These are phyloP conservation scores for Quillaja saponaria DNA, from an alignment of 306 rosid genomes.

Conservation along the genomic window DNA sequence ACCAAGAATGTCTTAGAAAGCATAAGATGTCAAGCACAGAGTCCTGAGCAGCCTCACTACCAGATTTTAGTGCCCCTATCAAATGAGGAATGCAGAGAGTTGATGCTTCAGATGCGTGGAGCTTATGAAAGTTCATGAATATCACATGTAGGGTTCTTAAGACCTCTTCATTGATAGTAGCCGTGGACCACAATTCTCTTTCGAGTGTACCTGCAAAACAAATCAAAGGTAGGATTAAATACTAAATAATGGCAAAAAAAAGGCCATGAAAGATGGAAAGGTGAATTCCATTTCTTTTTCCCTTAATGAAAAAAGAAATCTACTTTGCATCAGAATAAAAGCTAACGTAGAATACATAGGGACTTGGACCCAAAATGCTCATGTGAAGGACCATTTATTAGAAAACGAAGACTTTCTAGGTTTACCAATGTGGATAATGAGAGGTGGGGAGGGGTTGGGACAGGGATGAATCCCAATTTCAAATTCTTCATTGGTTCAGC, in stretches of 20 bases:
- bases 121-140: slow-evolving; percentile 88
- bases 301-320: too few relatives aligned
- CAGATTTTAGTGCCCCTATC: slow-evolving; percentile 88
- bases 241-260: background rate
- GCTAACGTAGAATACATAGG: too few relatives aligned
- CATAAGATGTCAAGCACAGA: slow-evolving; percentile 79
- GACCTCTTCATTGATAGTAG: slow-evolving; percentile 90
- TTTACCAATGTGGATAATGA: too few relatives aligned
- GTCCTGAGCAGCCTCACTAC: slow-evolving; percentile 85
- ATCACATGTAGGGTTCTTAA: slow-evolving; percentile 87
- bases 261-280: slow-evolving; percentile 7
- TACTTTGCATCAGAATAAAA: too few relatives aligned
- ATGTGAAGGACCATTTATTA: too few relatives aligned
- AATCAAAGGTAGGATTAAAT: slow-evolving; percentile 24
- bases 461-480: too few relatives aligned
- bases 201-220: slow-evolving; percentile 86
- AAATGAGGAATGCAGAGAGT: slow-evolving; percentile 95
- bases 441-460: too few relatives aligned
- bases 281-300: too few relatives aligned
- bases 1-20: slow-evolving; percentile 91
- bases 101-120: slow-evolving; percentile 90
- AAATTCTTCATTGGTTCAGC: too few relatives aligned
- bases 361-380: too few relatives aligned
- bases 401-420: too few relatives aligned
- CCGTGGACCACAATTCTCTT: slow-evolving; percentile 88